phyloP scores from a whole-genome alignment of 345 rosid species.

The Acer saccharum region DNA sequence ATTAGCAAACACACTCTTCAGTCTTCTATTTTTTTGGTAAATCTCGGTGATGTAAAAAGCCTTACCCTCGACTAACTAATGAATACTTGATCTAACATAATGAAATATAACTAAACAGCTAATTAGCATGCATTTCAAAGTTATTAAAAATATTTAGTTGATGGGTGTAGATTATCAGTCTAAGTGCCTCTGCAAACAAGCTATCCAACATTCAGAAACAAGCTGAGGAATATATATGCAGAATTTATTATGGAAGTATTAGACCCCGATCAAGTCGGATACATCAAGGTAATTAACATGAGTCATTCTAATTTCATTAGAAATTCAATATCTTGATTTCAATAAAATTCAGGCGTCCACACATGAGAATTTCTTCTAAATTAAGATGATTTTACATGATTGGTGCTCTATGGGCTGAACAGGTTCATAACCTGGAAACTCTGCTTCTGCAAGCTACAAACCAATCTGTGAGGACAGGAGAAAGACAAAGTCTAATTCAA shows the following conservation, averaged over 20 bases:
- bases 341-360: too few species aligned
- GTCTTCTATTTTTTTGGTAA: too few species aligned
- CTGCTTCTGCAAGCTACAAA: conserved; percentile 72
- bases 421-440: conserved; percentile 72
- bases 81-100: too few species aligned
- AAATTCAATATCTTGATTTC: too few species aligned
- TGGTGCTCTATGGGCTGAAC: conserved; percentile 15
- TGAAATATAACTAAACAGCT: too few species aligned
- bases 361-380: too few species aligned
- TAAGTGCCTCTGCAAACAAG: conserved; percentile 92
- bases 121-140: background rate
- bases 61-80: too few species aligned
- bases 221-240: conserved; percentile 76
- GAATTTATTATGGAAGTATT: conserved; percentile 85
- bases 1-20: too few species aligned
- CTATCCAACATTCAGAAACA: conserved; percentile 82
- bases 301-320: too few species aligned
- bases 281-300: conserved; percentile 57
- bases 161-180: conserved; percentile 62
- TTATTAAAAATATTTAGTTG: background rate
- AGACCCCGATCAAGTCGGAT: conserved; percentile 75
- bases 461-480: conserved; percentile 67
- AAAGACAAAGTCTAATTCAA: conserved; percentile 69
- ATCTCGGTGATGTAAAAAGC: too few species aligned
- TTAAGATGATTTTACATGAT: background rate